Base-by-base conservation (phyloP, 768 basidiomycete genomes). In the Podaxis sp. region DNA sequence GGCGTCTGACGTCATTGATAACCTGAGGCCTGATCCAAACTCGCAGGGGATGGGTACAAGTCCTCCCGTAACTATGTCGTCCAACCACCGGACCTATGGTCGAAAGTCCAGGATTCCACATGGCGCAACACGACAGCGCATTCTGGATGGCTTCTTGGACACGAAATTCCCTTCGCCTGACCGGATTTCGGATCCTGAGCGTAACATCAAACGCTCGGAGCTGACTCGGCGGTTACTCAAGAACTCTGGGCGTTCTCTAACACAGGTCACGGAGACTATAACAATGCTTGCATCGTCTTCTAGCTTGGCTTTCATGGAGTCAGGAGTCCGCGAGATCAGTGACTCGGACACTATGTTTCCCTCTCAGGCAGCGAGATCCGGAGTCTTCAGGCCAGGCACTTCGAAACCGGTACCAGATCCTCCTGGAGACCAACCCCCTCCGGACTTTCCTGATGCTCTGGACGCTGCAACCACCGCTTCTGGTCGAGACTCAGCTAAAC, bases 1-100 rank as follows among this genome's bases (percentile, higher is more conserved):
- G 25, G 9, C 27, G 52, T 41, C 27, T 61, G 60, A 61, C 60
- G 60, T 55, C 53, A 61, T 24, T 19, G 37, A 27, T 41, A 38
- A 15, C 33, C 13, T 27, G 13, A 52, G 22, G n/a, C 41, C 22
- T 27, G 17, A 55, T 55, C 52, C 8, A 55, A 22, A 15, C 38
- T 25, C 33, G 2, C 8, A 33, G 33, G 2, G 8, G 37, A 22
- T 12, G 46, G 8, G 13, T 27, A 25, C 15, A 50, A 19, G 22
- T 54, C 38, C 4, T 22, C 36, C 19, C 5, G 33, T 2, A 33
- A 33, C 33, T 33, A 33, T 62, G 61, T 50, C 43, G 13, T 49
- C 55, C 36, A 13, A 24, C 43, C 46, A n/a, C 15, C 29, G 24
- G 4, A 54, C 60, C 9, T 61, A 61, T 24, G 53, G 60, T 15